Evolutionary conservation across 73 alveolate genomes (phyloP), one percentile per base, ranked within the genome.

Genomic region (Paramecium pentaurelia): DNA sequence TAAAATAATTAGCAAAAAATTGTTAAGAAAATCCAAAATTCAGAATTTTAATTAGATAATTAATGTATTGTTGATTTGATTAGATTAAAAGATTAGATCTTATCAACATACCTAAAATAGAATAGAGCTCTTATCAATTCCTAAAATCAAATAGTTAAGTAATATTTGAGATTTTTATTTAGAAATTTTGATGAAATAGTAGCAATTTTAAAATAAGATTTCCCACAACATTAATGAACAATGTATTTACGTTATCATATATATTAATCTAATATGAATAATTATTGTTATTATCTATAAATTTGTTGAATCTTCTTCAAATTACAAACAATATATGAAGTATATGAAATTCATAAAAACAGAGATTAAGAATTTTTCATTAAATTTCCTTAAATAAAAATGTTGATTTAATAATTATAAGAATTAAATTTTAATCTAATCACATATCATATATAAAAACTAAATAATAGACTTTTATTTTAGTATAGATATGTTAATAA

Each of bases 171-270:
- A 64, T 64, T 4, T 25, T 25, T 7, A 64, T 27, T 16, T 64
- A 64, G 84, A 34, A 64, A 64, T 64, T 64, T 64, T 64, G 84
- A 64, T 64, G 84, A 64, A 64, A 64, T 64, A 2, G 84, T 64
- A 11, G 51, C 42, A 8, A 64, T 64, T 32, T 64, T 64, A 64
- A 64, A 64, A 14, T n/a, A 64, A 27, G 84, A 64, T 34, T 64
- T 64, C 47, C 84, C 84, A 14, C 30, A 64, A 28, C 45, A 28
- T 7, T 32, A 25, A 32, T 64, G 84, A 64, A 9, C 6, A 20
- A 20, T 28, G 42, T 64, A 25, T 28, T 64, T 64, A 64, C 3
- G 84, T 54, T 54, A 16, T 54, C 34, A 54, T 54, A 54, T 54
- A 18, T 49, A 49, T 14, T 49, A 40, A 40, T 54, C 70, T 54